Base-by-base conservation (phyloP, 192 early-diverging fungal genomes). In the Umbelopsis vinacea region DNA sequence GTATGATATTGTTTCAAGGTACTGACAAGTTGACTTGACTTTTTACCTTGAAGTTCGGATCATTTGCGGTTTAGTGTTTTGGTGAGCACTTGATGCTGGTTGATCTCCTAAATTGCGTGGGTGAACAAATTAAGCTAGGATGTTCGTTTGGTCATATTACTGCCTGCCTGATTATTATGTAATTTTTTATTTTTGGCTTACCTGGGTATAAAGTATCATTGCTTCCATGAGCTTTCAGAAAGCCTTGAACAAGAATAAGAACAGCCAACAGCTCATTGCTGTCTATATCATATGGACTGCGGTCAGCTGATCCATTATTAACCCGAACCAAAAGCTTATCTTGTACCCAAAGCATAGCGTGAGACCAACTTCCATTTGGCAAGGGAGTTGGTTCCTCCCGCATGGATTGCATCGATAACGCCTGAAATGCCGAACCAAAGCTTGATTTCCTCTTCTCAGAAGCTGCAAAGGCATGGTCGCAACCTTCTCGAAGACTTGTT, bases 281-380 rank as follows among this genome's bases (percentile, higher is more conserved):
- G 19, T 63, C 29, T 3, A 63, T 29, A 37, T 3, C 33, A n/a
- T 17, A 17, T 0, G 23, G 24, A 10, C 29, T 37, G 17, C 19
- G 57, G 2, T 63, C 57, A 19, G 57, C 57, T 6, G 57, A 17
- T 14, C 2, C 15, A 63, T 63, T 63, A 12, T 63, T 35, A n/a
- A 33, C 38, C 33, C 57, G 11, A 2, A 63, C 57, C 10, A 63
- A 12, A 11, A 63, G 57, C 29, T 63, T 63, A 63, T 63, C 57
- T 63, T 63, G 57, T 3, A 63, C 57, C 57, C 57, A 63, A 29
- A 75, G 60, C 24, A 60, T 35, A 37, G 55, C 40, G 24, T 72
- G 55, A 17, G 46, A 48, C 46, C 46, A 46, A 24, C 12, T 54
- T 21, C 46, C 47, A 23, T 67, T 37, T 21, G 57, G 22, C 19